These are phyloP conservation scores for Haplographium delicatum DNA, from an alignment of 495 filamentous ascomycete species.

Conservation along the genomic window DNA sequence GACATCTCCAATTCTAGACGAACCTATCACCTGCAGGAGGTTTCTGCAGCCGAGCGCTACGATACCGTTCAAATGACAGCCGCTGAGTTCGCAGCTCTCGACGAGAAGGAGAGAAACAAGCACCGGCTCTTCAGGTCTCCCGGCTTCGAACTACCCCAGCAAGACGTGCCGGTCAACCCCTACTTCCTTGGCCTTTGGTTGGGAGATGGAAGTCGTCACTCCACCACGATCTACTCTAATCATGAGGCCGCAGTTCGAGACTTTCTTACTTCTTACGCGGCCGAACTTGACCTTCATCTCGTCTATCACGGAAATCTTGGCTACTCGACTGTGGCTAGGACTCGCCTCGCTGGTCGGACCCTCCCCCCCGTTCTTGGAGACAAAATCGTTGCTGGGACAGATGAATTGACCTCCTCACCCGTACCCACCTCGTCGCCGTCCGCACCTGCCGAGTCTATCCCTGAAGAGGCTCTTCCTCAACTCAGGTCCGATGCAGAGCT, in stretches of 20 bases:
- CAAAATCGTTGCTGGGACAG: neutral
- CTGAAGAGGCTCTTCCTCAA: neutral
- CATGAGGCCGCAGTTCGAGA: neutral
- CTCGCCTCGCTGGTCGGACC: neutral
- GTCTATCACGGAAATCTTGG: neutral
- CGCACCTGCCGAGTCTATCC: neutral
- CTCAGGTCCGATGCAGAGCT: neutral
- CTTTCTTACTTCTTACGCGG: neutral
- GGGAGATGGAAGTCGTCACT: neutral
- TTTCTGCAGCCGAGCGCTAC: neutral
- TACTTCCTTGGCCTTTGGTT: neutral
- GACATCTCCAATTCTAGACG: neutral
- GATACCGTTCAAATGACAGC: neutral
- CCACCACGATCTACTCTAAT: neutral
- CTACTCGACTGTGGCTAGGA: neutral
- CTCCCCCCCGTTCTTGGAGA: neutral
- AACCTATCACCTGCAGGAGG: neutral
- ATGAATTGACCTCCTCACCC: neutral
- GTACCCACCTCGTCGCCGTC: neutral
- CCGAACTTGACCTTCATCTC: neutral
- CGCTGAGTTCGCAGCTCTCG: neutral
- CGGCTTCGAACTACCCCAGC: neutral
- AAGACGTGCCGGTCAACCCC: neutral
- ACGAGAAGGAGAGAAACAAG: neutral
- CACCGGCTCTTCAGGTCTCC: neutral